A percentile compares a stretch with the other conserved stretches of the same genome.
These are phyloP conservation scores for Murraya koenigii DNA, from an alignment of 345 rosid genomes.

Conservation along the genomic window DNA sequence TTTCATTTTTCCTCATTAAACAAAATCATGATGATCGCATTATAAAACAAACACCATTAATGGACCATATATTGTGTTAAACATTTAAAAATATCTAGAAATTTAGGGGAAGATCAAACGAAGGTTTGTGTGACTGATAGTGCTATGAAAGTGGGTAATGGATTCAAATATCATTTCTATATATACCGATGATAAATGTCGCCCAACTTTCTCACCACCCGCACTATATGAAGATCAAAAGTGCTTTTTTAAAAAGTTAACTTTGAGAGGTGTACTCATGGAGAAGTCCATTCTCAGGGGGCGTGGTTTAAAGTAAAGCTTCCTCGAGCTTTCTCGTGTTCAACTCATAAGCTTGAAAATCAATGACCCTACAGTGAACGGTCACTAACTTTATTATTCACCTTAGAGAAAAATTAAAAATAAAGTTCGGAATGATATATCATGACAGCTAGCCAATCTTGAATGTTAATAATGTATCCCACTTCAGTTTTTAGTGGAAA, in stretches of 20 bases:
- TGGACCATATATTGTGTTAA: background rate
- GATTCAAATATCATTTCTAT: background rate
- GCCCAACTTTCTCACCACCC: background rate
- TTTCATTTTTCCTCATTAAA: no score
- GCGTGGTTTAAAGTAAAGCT: conserved; percentile 1
- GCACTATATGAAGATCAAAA: background rate
- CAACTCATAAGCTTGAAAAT: background rate
- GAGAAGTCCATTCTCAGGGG: conserved; percentile 5
- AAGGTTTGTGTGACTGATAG: background rate
- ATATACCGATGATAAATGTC: background rate
- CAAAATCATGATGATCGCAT: background rate
- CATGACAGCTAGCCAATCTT: no score
- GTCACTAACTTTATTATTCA: background rate
- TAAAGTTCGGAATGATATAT: no score
- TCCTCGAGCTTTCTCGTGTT: background rate
- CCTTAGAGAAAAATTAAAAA: background rate
- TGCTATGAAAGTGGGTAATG: background rate
- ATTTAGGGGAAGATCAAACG: background rate
- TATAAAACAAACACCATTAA: background rate
- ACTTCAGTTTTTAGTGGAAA: background rate
- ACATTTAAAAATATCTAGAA: no score
- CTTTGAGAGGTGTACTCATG: background rate
- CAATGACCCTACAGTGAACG: background rate
- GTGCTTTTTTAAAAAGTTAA: background rate
- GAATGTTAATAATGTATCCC: background rate